phyloP scores from a whole-genome alignment of 306 rosid species.

The Quercus dentata region DNA sequence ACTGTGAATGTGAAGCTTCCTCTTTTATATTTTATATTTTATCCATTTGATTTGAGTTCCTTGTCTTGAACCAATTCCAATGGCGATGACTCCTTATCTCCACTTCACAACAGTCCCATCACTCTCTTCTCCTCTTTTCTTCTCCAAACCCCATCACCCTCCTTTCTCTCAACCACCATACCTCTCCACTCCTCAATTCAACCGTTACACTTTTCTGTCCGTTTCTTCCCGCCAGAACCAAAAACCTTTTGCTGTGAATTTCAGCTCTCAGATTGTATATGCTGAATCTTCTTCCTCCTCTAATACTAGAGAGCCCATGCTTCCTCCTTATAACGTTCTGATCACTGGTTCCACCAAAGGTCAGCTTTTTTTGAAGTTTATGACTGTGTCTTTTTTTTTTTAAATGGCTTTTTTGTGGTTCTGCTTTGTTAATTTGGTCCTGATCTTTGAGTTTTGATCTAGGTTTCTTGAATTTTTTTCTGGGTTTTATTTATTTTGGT shows the following conservation, averaged over 20 bases:
- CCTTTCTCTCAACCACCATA: background rate
- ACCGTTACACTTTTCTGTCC: conserved; percentile 16
- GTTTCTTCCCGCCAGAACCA: conserved; percentile 29
- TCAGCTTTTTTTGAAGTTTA: background rate
- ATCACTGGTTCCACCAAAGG: conserved; percentile 94
- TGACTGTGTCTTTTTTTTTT: background rate
- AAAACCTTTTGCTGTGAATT: conserved; percentile 10
- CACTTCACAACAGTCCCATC: background rate
- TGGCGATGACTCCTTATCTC: conserved; percentile 25
- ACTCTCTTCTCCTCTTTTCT: conserved; percentile 3
- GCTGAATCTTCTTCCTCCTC: conserved; percentile 24
- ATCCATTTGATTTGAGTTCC: background rate
- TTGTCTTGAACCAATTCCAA: background rate
- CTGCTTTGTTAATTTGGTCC: background rate
- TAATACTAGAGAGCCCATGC: conserved; percentile 38
- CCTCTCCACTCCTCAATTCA: background rate
- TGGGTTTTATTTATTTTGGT: background rate
- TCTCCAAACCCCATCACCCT: conserved; percentile 2
- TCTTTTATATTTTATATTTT: background rate
- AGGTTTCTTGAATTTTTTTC: background rate
- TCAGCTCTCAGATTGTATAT: background rate
- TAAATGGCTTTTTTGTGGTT: background rate
- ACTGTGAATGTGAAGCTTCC: no score
- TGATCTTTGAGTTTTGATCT: background rate
- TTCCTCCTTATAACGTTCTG: conserved; percentile 84